A percentile compares a stretch with the other conserved stretches of the same genome.
Conservation (phyloP, 495 filamentous ascomycete species). For the Penicillium pancosmium region DNA sequence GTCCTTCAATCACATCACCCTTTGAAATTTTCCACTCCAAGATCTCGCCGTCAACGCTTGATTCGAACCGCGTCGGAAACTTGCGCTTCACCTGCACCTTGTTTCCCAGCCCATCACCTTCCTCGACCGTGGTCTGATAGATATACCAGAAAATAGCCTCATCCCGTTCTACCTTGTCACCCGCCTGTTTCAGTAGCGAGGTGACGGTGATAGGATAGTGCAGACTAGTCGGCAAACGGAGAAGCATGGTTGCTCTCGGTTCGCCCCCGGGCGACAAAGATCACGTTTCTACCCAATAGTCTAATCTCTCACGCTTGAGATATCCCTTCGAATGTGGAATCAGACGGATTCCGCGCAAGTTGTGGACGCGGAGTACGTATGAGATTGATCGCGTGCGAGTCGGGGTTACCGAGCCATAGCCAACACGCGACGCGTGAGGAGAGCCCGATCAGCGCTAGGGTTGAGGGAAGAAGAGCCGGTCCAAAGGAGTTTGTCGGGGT, state of each 20-base stretch:
- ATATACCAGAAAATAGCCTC: slow-evolving; percentile 81
- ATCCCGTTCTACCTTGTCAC: slow-evolving; percentile 73
- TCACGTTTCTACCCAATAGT: slow-evolving; percentile 11
- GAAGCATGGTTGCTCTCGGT: slow-evolving; percentile 47
- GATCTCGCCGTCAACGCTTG: slow-evolving; percentile 77
- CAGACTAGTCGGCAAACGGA: slow-evolving; percentile 58
- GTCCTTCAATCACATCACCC: slow-evolving; percentile 66
- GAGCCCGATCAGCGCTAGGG: not conserved
- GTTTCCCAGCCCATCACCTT: slow-evolving; percentile 71
- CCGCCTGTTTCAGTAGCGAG: slow-evolving; percentile 74
- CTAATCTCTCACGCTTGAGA: not conserved
- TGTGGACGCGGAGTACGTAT: slow-evolving; percentile 14
- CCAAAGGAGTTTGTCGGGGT: not conserved
- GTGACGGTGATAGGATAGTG: slow-evolving; percentile 96
- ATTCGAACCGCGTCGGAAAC: slow-evolving; percentile 77
- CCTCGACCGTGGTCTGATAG: slow-evolving; percentile 74
- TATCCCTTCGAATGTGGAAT: not conserved
- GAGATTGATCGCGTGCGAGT: slow-evolving; percentile 31
- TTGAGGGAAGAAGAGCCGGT: not conserved
- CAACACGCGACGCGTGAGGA: slow-evolving; percentile 32
- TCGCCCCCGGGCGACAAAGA: slow-evolving; percentile 22
- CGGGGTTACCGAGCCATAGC: slow-evolving; percentile 41
- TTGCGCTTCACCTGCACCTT: slow-evolving; percentile 68
- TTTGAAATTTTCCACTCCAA: slow-evolving; percentile 72
- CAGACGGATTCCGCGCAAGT: not conserved